Base-by-base conservation (phyloP, 2,329 filamentous ascomycete genomes). In the Scortechinia acanthostroma region DNA sequence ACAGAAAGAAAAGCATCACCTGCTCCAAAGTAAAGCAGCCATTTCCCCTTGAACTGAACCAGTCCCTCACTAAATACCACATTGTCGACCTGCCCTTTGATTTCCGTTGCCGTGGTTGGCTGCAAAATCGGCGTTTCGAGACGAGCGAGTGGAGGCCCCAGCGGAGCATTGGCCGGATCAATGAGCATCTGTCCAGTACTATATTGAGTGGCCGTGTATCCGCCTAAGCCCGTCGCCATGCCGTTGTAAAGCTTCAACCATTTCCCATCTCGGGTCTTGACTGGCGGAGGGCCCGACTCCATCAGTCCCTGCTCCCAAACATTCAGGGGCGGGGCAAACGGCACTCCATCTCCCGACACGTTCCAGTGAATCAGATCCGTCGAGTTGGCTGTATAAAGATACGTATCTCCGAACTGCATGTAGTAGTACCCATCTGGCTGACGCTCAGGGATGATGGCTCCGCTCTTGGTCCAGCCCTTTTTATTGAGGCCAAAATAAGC, bases 391-490 rank as follows among this genome's bases (percentile, higher is more conserved):
- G 50, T 50, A 48, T 60, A 60, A 45, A 62, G 49, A 45, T 53
- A 55, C 21, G 49, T 51, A 44, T 63, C 59, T 13, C 60, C 60
- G 48, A 57, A 62, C 40, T 57, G 54, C 58, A 63, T 62, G 33
- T 60, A 55, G 45, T 62, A 62, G 4, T 55, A 43, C 1, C 58
- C 58, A 45, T 62, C 52, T 2, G 55, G 45, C 35, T 55, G 53
- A 17, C 48, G 51, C 45, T 61, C 58, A 19, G 52, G 51, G 19
- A 60, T 44, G 19, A 62, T 60, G 3, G 56, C 54, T 25, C 51
- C 56, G 10, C 49, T 52, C 25, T 58, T 58, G 43, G 47, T 51
- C 28, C 54, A 50, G 22, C 49, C 49, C 21, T 43, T 37, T 19
- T 47, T 23, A n/a, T 25, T 28, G 5, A 48, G 19, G n/a, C n/a